Evolutionary conservation across 495 filamentous ascomycete genomes (phyloP).

Genomic region (Venustampulla echinocandica): DNA sequence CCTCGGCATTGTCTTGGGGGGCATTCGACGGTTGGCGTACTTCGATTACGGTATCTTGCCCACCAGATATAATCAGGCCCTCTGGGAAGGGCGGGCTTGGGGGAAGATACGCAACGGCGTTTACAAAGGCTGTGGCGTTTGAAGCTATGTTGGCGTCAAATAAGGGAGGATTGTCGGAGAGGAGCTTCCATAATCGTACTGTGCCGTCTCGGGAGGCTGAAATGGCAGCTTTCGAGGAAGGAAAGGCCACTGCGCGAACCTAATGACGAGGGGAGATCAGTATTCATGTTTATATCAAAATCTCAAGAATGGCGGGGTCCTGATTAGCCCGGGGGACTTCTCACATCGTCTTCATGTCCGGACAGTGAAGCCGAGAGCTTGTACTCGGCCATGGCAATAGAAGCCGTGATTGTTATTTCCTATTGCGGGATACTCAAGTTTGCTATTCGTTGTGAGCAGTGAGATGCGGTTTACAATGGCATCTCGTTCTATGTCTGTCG

Average conservation of each 20-base stretch:
- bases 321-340: conserved; percentile 23
- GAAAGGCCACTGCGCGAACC: conserved; percentile 86
- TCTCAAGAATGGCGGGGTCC: neutral
- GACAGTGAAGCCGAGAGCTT: conserved; percentile 75
- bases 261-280: conserved; percentile 29
- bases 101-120: conserved; percentile 67
- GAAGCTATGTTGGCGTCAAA: conserved; percentile 71
- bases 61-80: conserved; percentile 77
- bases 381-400: conserved; percentile 45
- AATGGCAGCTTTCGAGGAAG: conserved; percentile 58
- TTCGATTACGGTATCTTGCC: conserved; percentile 88
- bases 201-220: conserved; percentile 89
- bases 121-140: conserved; percentile 74
- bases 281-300: conserved; percentile 2
- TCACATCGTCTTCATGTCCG: conserved; percentile 79
- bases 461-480: neutral
- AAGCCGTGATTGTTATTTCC: neutral
- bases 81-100: conserved; percentile 64
- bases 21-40: conserved; percentile 57
- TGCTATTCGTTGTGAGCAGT: neutral
- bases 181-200: conserved; percentile 73
- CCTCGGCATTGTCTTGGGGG: conserved; percentile 67
- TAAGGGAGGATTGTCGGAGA: conserved; percentile 52
- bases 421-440: neutral
- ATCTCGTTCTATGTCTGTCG: conserved; percentile 9